Conservation (phyloP, 495 filamentous ascomycete species). For the Platismatia glauca region DNA sequence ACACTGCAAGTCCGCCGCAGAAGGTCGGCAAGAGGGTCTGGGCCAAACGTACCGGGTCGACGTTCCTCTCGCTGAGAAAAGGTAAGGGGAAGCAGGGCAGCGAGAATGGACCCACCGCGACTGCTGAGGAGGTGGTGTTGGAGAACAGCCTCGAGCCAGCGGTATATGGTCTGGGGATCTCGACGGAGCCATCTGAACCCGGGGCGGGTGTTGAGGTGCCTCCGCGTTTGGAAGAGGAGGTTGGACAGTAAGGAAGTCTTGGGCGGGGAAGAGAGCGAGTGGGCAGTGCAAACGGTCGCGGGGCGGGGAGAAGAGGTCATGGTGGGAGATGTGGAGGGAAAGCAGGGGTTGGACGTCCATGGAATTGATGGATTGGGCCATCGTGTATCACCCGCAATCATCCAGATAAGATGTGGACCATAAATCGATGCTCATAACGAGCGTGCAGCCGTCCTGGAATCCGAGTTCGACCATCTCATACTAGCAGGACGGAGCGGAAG, state of each 20-base stretch:
- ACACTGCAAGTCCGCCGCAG: not conserved
- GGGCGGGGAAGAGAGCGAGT: not conserved
- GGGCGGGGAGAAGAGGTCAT: not conserved
- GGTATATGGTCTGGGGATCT: not conserved
- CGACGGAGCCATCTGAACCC: not conserved
- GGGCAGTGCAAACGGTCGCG: not conserved
- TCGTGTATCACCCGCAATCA: too few relatives aligned
- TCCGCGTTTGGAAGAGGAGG: not conserved
- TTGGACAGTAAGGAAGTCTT: not conserved
- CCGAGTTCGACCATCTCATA: too few relatives aligned
- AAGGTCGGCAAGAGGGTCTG: not conserved
- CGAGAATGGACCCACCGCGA: not conserved
- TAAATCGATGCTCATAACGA: too few relatives aligned
- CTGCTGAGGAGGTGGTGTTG: not conserved
- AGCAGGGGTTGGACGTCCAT: too few relatives aligned
- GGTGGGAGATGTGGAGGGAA: too few relatives aligned
- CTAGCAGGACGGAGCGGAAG: too few relatives aligned
- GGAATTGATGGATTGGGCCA: too few relatives aligned
- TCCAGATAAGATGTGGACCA: too few relatives aligned
- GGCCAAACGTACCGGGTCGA: not conserved
- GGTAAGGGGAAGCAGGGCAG: not conserved
- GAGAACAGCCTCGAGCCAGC: not conserved
- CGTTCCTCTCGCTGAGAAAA: not conserved
- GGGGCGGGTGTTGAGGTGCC: not conserved
- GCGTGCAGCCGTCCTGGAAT: too few relatives aligned